Base-by-base conservation (phyloP, 1,284 basidiomycete species). In the Stereum hirsutum region DNA sequence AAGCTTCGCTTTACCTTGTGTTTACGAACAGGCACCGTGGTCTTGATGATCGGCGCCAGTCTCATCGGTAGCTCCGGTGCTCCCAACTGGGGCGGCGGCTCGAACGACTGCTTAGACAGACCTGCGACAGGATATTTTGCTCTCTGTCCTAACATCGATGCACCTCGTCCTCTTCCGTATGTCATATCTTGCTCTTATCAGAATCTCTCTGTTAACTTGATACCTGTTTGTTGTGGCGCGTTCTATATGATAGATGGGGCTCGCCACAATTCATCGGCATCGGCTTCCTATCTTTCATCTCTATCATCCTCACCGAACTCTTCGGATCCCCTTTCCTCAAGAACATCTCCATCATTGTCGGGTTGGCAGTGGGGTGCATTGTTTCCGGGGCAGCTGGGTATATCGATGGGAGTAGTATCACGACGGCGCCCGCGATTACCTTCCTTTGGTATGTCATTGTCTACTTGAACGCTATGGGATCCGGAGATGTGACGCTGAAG, bases 291-390 rank as follows among this genome's bases (percentile, higher is more conserved):
- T 81, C 80, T 0, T 92, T 92, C 61, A 57, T 81, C 40, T 75
- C 77, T 6, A 89, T 92, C 52, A 72, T 91, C 49, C 57, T 91
- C 10, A 79, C 76, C 0, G 85, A 90, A 54, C 61, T 89, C 23
- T 87, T 89, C 49, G 87, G 88, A 4, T 83, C 79, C 2, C 87
- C 87, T 0, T 90, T 91, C 64, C 65, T 92, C 56, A 85, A 87
- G 63, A 91, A 83, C 49, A 72, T 76, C 42, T 81, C 79, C 26
- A 78, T 87, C 52, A 82, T 87, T 43, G 70, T 85, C n/a, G 82
- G 84, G 1, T 63, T 88, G 26, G 70, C 71, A 3, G 76, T 89
- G 2, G 88, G 87, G 2, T 87, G 84, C 49, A 86, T 89, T 43
- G 85, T 89, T 3, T 75, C 85, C 1, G 86, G 81, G 24, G 78